phyloP scores from a whole-genome alignment of 2,329 filamentous ascomycete genomes.

The Saccharata proteae region DNA sequence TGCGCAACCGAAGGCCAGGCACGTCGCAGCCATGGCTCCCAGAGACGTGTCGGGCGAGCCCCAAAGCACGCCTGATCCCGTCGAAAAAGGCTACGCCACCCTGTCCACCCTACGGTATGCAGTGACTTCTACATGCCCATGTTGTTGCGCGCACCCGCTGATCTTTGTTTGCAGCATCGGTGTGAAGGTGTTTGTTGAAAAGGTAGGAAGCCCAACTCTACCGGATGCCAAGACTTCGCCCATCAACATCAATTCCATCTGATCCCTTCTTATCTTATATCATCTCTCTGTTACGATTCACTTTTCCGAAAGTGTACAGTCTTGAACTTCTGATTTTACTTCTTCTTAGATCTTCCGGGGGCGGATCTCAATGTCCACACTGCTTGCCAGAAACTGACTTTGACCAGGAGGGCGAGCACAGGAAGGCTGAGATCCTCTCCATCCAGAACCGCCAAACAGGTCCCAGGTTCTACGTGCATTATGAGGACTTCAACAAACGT shows the following conservation, averaged over 20 bases:
- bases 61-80: constrained; percentile 43
- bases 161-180: constrained; percentile 40
- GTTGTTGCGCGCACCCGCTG: constrained; percentile 5
- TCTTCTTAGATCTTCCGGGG: not conserved
- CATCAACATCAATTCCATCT: constrained; percentile 10
- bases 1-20: not conserved
- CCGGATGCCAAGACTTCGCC: too few species aligned
- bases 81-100: constrained; percentile 72
- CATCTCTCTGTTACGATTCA: constrained; percentile 9
- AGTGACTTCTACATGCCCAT: constrained; percentile 13
- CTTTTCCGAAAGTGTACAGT: too few species aligned
- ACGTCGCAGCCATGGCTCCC: constrained; percentile 37
- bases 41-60: constrained; percentile 43
- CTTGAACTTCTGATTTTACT: not conserved
- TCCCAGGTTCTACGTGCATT: constrained; percentile 89
- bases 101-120: constrained; percentile 68
- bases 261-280: constrained; percentile 5
- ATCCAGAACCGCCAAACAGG: constrained; percentile 83
- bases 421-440: constrained; percentile 92
- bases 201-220: too few species aligned
- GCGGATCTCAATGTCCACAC: constrained; percentile 9
- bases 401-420: constrained; percentile 61
- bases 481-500: constrained; percentile 95
- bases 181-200: constrained; percentile 55
- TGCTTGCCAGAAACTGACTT: constrained; percentile 2